phyloP scores from a whole-genome alignment of 148 eudicot genomes.

The Vaccinium myrtillus region DNA sequence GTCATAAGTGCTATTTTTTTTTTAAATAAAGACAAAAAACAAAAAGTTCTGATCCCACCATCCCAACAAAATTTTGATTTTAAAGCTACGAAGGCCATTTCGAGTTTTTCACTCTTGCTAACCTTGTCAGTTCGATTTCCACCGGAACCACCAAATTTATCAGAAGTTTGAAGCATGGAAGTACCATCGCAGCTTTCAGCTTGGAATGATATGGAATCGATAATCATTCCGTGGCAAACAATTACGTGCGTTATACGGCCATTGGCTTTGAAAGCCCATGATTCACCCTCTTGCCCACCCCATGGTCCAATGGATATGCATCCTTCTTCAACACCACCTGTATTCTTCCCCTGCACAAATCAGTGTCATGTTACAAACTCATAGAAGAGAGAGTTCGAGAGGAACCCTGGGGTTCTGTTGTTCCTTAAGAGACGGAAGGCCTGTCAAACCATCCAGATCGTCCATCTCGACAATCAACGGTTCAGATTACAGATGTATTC shows the following conservation, averaged over 20 bases:
- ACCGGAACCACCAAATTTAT: too few relatives aligned
- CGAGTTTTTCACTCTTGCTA: background rate
- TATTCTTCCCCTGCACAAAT: background rate
- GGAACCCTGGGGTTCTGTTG: too few relatives aligned
- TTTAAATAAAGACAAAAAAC: too few relatives aligned
- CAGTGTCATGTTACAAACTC: background rate
- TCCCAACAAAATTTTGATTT: too few relatives aligned
- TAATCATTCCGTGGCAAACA: background rate
- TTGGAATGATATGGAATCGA: background rate
- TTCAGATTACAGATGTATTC: too few relatives aligned
- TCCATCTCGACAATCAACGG: too few relatives aligned
- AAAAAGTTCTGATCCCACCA: too few relatives aligned
- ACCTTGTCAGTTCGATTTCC: too few relatives aligned
- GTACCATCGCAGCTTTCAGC: background rate
- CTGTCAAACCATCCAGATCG: too few relatives aligned
- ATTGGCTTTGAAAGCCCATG: background rate
- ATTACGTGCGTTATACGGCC: background rate
- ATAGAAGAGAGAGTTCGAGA: too few relatives aligned
- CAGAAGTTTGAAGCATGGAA: background rate
- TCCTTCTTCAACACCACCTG: background rate
- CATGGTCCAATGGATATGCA: slow-evolving; percentile 6
- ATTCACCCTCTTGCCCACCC: background rate
- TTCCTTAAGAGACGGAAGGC: background rate
- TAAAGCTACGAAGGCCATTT: too few relatives aligned
- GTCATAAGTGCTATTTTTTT: too few relatives aligned